phyloP scores from a whole-genome alignment of 2,329 filamentous ascomycete genomes.

The Colletotrichum chrysophilum region DNA sequence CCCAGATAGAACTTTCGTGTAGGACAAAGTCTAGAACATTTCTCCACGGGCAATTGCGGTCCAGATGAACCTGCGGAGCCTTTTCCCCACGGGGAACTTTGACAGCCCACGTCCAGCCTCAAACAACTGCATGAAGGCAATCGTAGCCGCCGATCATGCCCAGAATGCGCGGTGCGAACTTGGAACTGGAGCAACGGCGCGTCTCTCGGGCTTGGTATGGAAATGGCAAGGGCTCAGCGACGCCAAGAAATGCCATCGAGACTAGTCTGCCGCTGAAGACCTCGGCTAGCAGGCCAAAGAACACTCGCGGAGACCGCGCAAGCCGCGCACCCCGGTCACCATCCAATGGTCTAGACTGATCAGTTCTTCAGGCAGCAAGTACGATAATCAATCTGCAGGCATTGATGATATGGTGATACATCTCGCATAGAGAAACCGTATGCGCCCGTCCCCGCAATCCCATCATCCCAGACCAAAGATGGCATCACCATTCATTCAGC shows the following conservation, averaged over 20 bases:
- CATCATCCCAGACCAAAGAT: neutral
- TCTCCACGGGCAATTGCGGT: neutral
- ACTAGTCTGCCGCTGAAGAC: neutral
- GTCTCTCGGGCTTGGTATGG: neutral
- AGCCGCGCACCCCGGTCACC: neutral
- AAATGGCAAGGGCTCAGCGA: neutral
- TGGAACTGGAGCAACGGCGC: no score
- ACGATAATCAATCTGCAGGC: no score
- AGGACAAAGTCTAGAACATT: neutral
- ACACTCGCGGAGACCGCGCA: neutral
- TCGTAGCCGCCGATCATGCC: neutral
- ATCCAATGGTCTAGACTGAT: no score
- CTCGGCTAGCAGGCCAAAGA: neutral
- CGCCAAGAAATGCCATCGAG: neutral
- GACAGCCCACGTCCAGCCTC: neutral
- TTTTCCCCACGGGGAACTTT: neutral
- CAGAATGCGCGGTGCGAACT: no score
- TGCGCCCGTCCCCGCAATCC: neutral
- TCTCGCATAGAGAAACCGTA: no score
- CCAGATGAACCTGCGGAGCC: neutral
- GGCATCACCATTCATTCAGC: neutral
- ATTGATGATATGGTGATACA: no score
- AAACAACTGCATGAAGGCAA: no score
- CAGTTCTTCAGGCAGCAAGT: no score
- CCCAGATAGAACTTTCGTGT: neutral